Base-by-base conservation (phyloP, 345 rosid species). In the Linum tenue region DNA sequence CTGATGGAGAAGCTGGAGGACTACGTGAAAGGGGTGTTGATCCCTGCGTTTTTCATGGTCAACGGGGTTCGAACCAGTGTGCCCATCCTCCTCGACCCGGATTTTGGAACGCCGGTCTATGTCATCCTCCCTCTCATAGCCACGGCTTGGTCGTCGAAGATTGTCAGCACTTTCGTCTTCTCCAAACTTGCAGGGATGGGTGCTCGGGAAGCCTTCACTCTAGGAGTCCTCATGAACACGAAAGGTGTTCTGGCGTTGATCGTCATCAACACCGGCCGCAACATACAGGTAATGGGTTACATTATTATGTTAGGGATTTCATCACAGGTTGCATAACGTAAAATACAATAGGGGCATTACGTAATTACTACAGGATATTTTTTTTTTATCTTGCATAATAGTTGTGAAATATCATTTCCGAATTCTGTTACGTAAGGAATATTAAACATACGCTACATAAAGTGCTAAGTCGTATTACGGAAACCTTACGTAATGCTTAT, bases 211-310 rank as follows among this genome's bases (percentile, higher is more conserved):
- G 70, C 75, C 5, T 37, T 71, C 44, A 68, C 76, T 40, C 85
- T 85, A 5, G 87, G 84, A 37, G 51, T 79, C 7, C 81, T 83
- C 39, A 76, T 76, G 84, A 85, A 85, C 74, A 69, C 83, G 55
- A 85, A 83, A 67, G 87, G 87, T 1, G 73, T 80, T 38, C 48
- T 80, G 56, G 72, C 68, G 10, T 53, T 73, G 62, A 73, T 67
- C 17, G 35, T 73, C 10, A 15, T 73, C 9, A 73, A 53, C 38
- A 61, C 37, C 7, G 76, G 71, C 4, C 36, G 60, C 36, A 66
- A 64, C 31, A 22, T 53, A 5, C 1, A 5, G 55, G 72, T 73
- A 63, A 5, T 36, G 0, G 16, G 6, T 44, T 40, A 5, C 31
- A 22, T 22, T 22, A 22, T 22, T 22, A 22, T 22, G 31, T 1